Evolutionary conservation across 1,284 basidiomycete genomes (phyloP), one percentile per base, ranked within the genome.

Genomic region (Fereydounia khargensis): DNA sequence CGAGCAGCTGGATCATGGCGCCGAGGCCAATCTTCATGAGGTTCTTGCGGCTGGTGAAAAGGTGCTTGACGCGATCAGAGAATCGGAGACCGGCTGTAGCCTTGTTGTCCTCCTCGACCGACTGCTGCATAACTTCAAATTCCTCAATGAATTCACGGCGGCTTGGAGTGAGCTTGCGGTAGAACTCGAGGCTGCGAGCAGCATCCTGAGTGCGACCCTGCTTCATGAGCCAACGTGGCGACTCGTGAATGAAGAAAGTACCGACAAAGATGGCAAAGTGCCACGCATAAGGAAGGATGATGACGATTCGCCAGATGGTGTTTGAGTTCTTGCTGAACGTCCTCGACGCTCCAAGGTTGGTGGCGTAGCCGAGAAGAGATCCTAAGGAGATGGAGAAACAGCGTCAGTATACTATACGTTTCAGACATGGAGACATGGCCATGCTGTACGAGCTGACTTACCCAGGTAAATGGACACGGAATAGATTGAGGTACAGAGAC

Each of bases 161-260:
- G 27, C 49, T 45, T 10, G 49, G 53, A 24, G 47, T 43, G 46
- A 56, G 49, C 20, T 47, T 42, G 35, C 56, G 56, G 41, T 60
- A 60, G 51, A 45, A 60, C 11, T 27, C 37, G 11, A 91, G 82
- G 45, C 86, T 83, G 11, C 79, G 68, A 44, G 90, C 80, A 4
- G 87, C 76, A 5, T 55, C 44, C 3, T 80, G 83, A 43, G 85
- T 77, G 31, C 79, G 79, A 23, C 83, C 84, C 53, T 81, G 80
- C 79, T 86, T 86, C 79, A 91, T 81, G 40, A 85, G 82, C 82
- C 82, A 91, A 76, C 89, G 87, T 13, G 89, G 89, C 16, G 89
- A 91, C 79, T 85, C 73, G 76, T 84, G 83, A 42, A 83, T 77
- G 50, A 82, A 79, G 34, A 68, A 64, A 39, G 59, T 76, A 68